A percentile compares a stretch with the other conserved stretches of the same genome.
phyloP scores from a whole-genome alignment of 2,329 filamentous ascomycete species.

The Colletotrichum tropicicola region DNA sequence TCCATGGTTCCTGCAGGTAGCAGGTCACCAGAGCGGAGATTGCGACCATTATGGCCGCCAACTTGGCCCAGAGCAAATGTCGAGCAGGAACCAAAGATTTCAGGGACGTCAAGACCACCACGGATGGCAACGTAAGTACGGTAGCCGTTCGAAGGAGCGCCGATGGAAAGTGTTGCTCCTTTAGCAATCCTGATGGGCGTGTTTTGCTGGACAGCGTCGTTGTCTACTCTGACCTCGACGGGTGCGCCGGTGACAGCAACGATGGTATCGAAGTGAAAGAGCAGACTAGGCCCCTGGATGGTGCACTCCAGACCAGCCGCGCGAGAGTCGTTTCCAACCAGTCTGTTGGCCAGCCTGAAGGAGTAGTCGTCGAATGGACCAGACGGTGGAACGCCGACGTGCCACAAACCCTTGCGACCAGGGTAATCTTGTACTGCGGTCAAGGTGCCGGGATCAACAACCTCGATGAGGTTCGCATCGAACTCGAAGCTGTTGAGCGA shows the following conservation, averaged over 20 bases:
- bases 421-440: conserved; percentile 52
- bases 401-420: conserved; percentile 46
- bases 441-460: conserved; percentile 44
- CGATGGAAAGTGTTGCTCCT: conserved; percentile 39
- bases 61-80: conserved; percentile 43
- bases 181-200: conserved; percentile 34
- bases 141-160: conserved; percentile 38
- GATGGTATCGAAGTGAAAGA: conserved; percentile 42
- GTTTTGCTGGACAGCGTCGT: conserved; percentile 31
- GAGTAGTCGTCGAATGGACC: conserved; percentile 52
- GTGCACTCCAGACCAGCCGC: conserved; percentile 46
- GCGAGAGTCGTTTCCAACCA: conserved; percentile 41
- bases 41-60: conserved; percentile 44
- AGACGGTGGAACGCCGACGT: conserved; percentile 48
- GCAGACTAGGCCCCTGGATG: conserved; percentile 41
- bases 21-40: conserved; percentile 40
- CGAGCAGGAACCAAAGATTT: conserved; percentile 42
- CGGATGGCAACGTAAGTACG: conserved; percentile 45
- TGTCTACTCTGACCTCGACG: conserved; percentile 37
- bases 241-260: conserved; percentile 44
- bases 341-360: conserved; percentile 43
- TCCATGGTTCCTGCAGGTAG: conserved; percentile 32
- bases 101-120: conserved; percentile 44
- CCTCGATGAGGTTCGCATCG: conserved; percentile 40
- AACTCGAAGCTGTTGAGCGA: conserved; percentile 42